Base-by-base conservation (phyloP, 2,329 filamentous ascomycete genomes). In the Venturia oleaginea region DNA sequence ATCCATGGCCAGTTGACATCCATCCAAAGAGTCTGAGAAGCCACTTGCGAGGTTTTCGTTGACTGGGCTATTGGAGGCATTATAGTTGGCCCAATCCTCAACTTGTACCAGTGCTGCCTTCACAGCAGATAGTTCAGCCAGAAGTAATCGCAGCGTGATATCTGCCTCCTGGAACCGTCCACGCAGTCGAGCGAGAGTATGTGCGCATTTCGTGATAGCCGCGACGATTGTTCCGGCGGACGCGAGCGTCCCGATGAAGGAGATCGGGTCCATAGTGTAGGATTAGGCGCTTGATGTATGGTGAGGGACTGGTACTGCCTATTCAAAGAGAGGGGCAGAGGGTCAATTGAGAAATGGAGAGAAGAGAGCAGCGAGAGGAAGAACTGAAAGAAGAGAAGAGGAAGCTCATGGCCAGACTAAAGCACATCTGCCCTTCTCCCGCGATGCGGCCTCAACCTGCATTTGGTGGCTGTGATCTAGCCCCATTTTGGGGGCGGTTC, bases 111-210 rank as follows among this genome's bases (percentile, higher is more conserved):
- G 68, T 7, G 76, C 73, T 0, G 73, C 70, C 57, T 71, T 70
- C 65, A 77, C 74, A n/a, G 72, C 73, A 7, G 64, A 70, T 57
- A 77, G 67, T 66, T 77, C 72, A 22, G 68, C 67, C 46, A 77
- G 73, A 43, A 77, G 71, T 30, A 72, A 72, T 42, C 69, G 69
- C 51, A 77, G 75, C 19, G 74, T 76, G 61, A 74, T 67, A 64
- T 77, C 75, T 46, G 76, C 74, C 65, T 75, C 71, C 27, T 68
- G 66, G 64, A 72, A 76, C 71, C 72, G 76, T 22, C 71, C 72
- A 37, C 69, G 68, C 8, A 77, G 68, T 38, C 72, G 67, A 8
- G 69, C 69, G n/a, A 77, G 68, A 19, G 72, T 72, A 40, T 70
- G 67, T 4, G 74, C 68, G 0, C 73, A 76, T 40, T 72, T 71